Base-by-base conservation (phyloP, 2,329 filamentous ascomycete genomes). In the Cladophialophora yegresii region DNA sequence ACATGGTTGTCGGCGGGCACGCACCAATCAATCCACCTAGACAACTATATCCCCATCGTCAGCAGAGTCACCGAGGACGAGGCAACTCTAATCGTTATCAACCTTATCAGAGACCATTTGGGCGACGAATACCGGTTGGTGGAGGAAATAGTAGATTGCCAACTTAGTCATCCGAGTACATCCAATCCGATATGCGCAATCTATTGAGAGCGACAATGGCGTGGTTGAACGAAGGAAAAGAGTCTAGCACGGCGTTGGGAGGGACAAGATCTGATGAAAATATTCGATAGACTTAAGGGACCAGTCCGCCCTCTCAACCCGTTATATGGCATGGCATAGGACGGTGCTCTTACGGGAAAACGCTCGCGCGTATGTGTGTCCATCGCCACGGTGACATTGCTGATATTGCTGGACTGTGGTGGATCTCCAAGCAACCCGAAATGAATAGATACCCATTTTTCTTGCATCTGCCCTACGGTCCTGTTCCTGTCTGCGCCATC, bases 401-500 rank as follows among this genome's bases (percentile, higher is more conserved):
- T 8, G 45, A 12, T 33, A 40, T 49, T 20, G 43, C 22, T 28
- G 47, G 47, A 28, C 12, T 20, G 23, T 28, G 40, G 40, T 13
- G 22, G 12, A 13, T 50, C 47, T 26, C 47, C 47, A 50, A 28
- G 20, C n/a, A 59, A 22, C 22, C 26, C 49, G 32, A 51, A 45
- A 43, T 23, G 13, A 32, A 59, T 30, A 16, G 51, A 54, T 54
- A 53, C 45, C 57, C 57, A 32, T 50, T 59, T 53, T 53, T 49
- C 54, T 53, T 30, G 26, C 28, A 51, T 64, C 36, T 58, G 47
- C 49, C 26, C 36, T 20, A 32, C 53, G 23, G 30, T 45, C 20
- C 33, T 4, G 7, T 26, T 28, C 51, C 51, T 40, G 36, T 43
- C 53, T 58, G 33, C 64, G 61, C 65, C 65, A 33, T 50, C 67